phyloP scores from a whole-genome alignment of 306 rosid genomes.

The Trifolium subterraneum region DNA sequence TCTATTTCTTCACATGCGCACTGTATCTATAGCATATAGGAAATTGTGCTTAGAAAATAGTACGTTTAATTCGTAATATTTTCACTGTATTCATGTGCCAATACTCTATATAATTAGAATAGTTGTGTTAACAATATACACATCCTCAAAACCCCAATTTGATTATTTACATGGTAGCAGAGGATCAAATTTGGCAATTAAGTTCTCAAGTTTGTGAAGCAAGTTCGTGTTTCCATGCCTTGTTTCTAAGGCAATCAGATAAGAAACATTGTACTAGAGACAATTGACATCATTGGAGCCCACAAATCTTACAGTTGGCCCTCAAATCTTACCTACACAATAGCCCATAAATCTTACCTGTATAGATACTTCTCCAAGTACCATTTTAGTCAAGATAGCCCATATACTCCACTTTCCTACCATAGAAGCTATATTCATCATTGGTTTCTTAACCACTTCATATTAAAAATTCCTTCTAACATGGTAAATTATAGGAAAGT shows the following conservation, averaged over 20 bases:
- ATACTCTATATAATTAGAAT: not conserved
- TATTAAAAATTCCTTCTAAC: too few relatives aligned
- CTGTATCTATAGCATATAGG: not conserved
- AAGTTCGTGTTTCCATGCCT: not conserved
- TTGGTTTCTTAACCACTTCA: too few relatives aligned
- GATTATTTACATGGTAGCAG: conserved; percentile 2
- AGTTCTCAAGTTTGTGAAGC: not conserved
- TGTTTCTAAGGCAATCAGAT: not conserved
- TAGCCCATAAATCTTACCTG: not conserved
- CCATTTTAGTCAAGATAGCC: not conserved
- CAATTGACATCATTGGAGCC: conserved; percentile 6
- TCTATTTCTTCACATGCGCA: not conserved
- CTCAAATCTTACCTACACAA: not conserved
- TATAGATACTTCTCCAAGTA: not conserved
- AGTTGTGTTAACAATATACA: not conserved
- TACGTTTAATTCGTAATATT: not conserved
- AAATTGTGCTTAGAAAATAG: not conserved
- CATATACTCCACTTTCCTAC: not conserved
- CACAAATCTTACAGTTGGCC: not conserved
- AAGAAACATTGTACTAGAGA: not conserved
- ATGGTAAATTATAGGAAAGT: not conserved
- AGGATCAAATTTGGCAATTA: not conserved
- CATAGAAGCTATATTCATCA: not conserved
- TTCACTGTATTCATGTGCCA: not conserved
- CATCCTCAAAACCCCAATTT: conserved; percentile 3